These are phyloP conservation scores for Arthrobotrys iridis DNA, from an alignment of 2,329 filamentous ascomycete species.

Conservation along the genomic window DNA sequence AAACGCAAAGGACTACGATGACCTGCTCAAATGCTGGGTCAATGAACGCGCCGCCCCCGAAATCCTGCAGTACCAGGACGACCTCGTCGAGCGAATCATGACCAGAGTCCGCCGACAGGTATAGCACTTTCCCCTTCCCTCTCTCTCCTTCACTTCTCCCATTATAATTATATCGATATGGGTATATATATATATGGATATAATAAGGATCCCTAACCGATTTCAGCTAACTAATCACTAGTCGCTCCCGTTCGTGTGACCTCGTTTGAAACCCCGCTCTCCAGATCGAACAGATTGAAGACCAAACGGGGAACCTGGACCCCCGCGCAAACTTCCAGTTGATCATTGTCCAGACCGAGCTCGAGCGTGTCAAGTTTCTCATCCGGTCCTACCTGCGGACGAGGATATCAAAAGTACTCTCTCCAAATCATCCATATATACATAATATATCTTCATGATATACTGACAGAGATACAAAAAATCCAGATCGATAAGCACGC, in stretches of 20 bases:
- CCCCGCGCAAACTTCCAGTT: constrained; percentile 90
- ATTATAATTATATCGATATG: background rate
- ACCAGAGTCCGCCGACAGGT: constrained; percentile 74
- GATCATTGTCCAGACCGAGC: constrained; percentile 94
- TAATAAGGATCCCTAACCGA: no score
- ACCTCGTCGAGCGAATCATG: constrained; percentile 83
- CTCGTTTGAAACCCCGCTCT: background rate
- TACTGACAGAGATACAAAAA: no score
- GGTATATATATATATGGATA: no score
- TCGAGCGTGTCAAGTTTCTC: constrained; percentile 92
- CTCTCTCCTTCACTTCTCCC: background rate
- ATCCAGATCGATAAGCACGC: constrained; percentile 79
- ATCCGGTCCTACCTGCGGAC: constrained; percentile 83
- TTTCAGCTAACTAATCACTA: constrained; percentile 55
- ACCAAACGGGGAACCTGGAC: constrained; percentile 84
- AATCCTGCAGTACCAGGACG: constrained; percentile 79
- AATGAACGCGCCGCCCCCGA: constrained; percentile 90
- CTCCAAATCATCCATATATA: constrained; percentile 56
- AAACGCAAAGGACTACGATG: constrained; percentile 77
- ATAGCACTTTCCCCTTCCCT: constrained; percentile 23
- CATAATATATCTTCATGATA: background rate
- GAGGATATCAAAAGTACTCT: constrained; percentile 81
- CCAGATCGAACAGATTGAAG: constrained; percentile 74
- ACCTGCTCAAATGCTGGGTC: constrained; percentile 90
- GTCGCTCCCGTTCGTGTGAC: constrained; percentile 36